Evolutionary conservation across 2,329 filamentous ascomycete genomes (phyloP), one percentile per base, ranked within the genome.

Genomic region (Thermothelomyces thermophilus): DNA sequence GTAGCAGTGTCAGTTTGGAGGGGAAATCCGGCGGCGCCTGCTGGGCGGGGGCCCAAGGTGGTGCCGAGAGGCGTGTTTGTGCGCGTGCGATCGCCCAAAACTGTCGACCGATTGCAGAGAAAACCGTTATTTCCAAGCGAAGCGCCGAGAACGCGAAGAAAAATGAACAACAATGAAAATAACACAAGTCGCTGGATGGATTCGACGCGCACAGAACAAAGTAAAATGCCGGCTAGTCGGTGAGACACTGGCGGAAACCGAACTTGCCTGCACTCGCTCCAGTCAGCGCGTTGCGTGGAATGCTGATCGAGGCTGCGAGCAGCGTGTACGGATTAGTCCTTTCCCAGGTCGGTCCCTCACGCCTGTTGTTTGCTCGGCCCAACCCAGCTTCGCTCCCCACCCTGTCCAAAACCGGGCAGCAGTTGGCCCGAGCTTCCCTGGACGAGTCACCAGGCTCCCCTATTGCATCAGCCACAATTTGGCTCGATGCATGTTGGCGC

Each of bases 21-120:
- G 45, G 48, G 39, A 50, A 37, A 46, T 39, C 42, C n/a, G n/a
- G n/a, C n/a, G 49, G 41, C 43, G 45, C 33, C 40, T 39, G 33
- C 42, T 30, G 41, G 41, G 34, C 17, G 34, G 28, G 41, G 31
- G 16, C 14, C 6, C 7, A 9, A 26, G 33, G 33, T 35, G n/a
- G 31, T 40, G 50, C 41, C 31, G 40, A 34, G 44, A 22, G 34
- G 42, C 46, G 50, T 42, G 46, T 48, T 42, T n/a, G n/a, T n/a
- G 45, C 33, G 46, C 44, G 44, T 41, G 41, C 50, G 46, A 53
- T 53, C 51, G 46, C 42, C 51, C 46, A 35, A 35, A 35, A 11
- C 16, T 35, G 16, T 35, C 33, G 33, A 11, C 40, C 41, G 50
- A 48, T 24, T 16, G 51, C 37, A 50, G 42, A 37, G 24, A 40